phyloP scores from a whole-genome alignment of 208 protist species.

The Spironucleus salmonicida region DNA sequence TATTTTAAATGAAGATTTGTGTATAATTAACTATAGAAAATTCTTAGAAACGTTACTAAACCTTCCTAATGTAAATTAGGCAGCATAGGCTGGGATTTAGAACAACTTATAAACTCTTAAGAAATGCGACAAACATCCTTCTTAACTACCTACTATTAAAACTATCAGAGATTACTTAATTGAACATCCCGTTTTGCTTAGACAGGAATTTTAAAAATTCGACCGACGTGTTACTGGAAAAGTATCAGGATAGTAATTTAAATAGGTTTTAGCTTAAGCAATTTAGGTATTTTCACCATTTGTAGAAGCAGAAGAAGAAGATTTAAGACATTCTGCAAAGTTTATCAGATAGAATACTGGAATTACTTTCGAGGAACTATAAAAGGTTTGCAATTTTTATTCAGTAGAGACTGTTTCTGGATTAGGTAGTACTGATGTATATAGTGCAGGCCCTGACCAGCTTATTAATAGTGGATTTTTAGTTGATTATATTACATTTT shows the following conservation, averaged over 20 bases:
- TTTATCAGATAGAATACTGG: slow-evolving; percentile 11
- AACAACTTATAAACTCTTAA: no score
- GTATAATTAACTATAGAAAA: no score
- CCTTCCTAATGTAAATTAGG: no score
- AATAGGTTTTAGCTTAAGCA: neutral
- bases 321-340: neutral
- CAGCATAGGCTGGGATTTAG: no score
- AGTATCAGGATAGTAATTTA: neutral
- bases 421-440: neutral
- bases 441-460: neutral
- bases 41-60: no score
- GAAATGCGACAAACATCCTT: no score
- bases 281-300: neutral
- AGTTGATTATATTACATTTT: slow-evolving; percentile 7
- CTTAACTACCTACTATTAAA: no score
- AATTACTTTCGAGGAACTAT: neutral
- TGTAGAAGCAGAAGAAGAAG: neutral
- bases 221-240: neutral
- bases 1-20: no score
- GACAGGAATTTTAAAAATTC: neutral
- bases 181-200: slow-evolving; percentile 31
- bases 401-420: neutral
- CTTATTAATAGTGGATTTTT: neutral
- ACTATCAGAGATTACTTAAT: no score
- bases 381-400: neutral